phyloP scores from a whole-genome alignment of 108 stramenopile genomes.

The Conticribra weissflogii region DNA sequence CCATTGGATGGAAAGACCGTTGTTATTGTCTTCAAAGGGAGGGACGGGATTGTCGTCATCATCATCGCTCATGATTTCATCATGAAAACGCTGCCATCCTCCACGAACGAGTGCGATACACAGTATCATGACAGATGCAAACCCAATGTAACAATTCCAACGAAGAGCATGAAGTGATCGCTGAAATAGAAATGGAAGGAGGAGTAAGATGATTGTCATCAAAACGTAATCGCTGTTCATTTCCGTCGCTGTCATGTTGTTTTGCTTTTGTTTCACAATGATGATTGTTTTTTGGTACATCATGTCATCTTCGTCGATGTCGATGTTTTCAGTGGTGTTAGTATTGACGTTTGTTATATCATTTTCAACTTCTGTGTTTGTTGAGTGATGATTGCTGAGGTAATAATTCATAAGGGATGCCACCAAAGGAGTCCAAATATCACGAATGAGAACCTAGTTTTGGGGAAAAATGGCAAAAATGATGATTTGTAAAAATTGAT shows the following conservation, averaged over 20 bases:
- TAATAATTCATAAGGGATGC: background rate
- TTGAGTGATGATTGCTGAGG: conserved; percentile 1
- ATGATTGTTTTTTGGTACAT: no score
- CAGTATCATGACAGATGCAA: conserved; percentile 63
- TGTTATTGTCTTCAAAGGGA: background rate
- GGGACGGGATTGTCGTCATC: conserved; percentile 13
- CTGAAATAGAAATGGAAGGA: conserved; percentile 69
- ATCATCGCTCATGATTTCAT: background rate
- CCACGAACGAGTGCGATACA: conserved; percentile 51
- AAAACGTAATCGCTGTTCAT: conserved; percentile 46
- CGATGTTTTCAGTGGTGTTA: conserved; percentile 12
- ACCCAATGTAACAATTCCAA: conserved; percentile 84
- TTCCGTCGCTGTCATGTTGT: background rate
- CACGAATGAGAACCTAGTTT: no score
- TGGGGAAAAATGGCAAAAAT: no score
- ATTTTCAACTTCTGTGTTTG: no score
- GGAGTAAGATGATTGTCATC: conserved; percentile 43
- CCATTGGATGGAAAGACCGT: conserved; percentile 28
- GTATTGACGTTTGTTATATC: no score
- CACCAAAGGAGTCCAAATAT: conserved; percentile 75
- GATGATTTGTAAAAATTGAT: no score
- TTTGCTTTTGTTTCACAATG: no score
- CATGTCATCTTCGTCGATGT: no score
- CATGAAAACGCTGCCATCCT: conserved; percentile 12
- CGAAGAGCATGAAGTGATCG: conserved; percentile 73